A percentile compares a stretch with the other conserved stretches of the same genome.
These are phyloP conservation scores for Syzygium grande DNA, from an alignment of 345 rosid species.

Conservation along the genomic window DNA sequence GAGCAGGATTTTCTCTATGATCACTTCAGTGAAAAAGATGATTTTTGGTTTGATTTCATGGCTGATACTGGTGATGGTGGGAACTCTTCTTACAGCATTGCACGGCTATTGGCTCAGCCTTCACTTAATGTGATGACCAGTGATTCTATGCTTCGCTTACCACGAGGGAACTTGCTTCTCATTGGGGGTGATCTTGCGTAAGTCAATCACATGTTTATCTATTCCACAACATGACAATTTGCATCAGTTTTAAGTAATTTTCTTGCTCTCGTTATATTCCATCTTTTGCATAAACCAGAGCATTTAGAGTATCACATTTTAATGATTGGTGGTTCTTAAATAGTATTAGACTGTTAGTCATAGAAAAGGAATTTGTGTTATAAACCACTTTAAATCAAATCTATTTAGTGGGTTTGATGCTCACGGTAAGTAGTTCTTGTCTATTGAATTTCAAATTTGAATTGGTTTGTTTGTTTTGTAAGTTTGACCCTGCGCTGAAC, in stretches of 20 bases:
- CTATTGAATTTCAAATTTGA: not conserved
- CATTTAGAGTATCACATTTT: not conserved
- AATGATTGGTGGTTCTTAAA: not conserved
- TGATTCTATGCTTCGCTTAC: constrained; percentile 40
- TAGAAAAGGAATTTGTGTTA: not conserved
- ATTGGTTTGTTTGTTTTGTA: not conserved
- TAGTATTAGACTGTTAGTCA: not conserved
- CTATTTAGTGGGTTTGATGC: not conserved
- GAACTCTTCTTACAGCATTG: constrained; percentile 81
- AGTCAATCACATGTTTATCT: constrained; percentile 25
- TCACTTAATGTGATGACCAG: constrained; percentile 24
- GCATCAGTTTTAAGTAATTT: not conserved
- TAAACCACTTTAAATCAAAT: not conserved
- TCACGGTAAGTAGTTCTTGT: not conserved
- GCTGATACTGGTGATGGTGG: constrained; percentile 99
- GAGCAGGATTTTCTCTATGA: constrained; percentile 61
- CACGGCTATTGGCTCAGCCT: constrained; percentile 92
- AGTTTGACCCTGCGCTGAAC: not conserved
- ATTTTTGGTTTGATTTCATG: constrained; percentile 98
- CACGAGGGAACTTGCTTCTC: constrained; percentile 69
- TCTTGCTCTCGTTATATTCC: not conserved
- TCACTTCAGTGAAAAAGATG: constrained; percentile 66
- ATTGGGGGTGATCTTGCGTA: constrained; percentile 99
- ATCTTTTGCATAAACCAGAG: not conserved
- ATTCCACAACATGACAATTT: not conserved